Evolutionary conservation across 1,284 basidiomycete genomes (phyloP).

Genomic region (Hemileccinum hortonii): DNA sequence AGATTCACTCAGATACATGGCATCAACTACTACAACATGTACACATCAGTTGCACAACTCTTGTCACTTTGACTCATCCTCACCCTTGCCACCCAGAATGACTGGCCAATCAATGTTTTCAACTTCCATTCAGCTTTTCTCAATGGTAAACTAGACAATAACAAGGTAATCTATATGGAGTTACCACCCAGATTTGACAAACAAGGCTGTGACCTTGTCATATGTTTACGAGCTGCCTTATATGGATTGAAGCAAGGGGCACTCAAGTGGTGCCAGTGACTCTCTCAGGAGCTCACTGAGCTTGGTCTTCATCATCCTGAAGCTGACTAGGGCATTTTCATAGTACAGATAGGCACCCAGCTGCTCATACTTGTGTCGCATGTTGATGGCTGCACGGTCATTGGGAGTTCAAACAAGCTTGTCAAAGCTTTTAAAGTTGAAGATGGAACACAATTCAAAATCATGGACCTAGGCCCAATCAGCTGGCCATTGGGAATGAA

Average conservation of each 20-base stretch:
- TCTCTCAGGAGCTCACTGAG: not conserved
- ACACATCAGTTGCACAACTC: not conserved
- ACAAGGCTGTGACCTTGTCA: not conserved
- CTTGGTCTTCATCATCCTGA: not conserved
- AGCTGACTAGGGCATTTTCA: not conserved
- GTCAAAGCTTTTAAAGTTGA: not conserved
- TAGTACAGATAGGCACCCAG: not conserved
- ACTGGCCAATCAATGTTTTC: constrained; percentile 1
- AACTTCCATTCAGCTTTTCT: not conserved
- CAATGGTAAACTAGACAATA: not conserved
- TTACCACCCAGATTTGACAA: not conserved
- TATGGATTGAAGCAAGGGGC: not conserved
- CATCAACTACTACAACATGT: not conserved
- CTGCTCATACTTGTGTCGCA: not conserved
- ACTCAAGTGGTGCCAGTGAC: not conserved
- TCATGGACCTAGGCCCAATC: not conserved
- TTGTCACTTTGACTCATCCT: not conserved
- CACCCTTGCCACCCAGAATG: not conserved
- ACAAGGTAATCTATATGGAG: not conserved
- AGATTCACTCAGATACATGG: not conserved
- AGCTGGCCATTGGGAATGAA: not conserved
- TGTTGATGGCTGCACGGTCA: no score
- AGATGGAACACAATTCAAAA: not conserved
- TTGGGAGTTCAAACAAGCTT: not conserved
- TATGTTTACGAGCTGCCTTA: not conserved